Evolutionary conservation across 2,329 filamentous ascomycete species (phyloP).

Genomic region (Hyphodiscus sp.): DNA sequence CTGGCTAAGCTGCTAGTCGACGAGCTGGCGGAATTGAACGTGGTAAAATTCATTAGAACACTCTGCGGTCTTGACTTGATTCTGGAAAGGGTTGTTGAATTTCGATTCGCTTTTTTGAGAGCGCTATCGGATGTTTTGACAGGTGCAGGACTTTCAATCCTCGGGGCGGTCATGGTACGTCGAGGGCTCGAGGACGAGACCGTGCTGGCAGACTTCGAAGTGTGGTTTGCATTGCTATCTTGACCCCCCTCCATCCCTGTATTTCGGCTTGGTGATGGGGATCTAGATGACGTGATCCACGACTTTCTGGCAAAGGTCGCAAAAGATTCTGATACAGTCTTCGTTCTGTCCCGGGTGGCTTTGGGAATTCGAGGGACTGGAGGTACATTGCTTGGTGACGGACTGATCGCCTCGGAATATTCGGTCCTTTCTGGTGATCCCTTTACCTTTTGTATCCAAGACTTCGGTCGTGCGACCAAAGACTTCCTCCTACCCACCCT

Average conservation of each 20-base stretch:
- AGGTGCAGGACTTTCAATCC: slow-evolving; percentile 17
- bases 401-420: slow-evolving; percentile 11
- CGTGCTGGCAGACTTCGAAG: slow-evolving; percentile 7
- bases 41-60: slow-evolving; percentile 26
- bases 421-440: slow-evolving; percentile 25
- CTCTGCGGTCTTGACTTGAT: slow-evolving; percentile 25
- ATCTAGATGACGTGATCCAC: slow-evolving; percentile 41
- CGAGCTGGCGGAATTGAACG: slow-evolving; percentile 27
- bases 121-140: slow-evolving; percentile 16
- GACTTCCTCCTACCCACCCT: slow-evolving; percentile 28
- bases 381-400: slow-evolving; percentile 31
- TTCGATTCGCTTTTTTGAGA: slow-evolving; percentile 12
- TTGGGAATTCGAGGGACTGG: slow-evolving; percentile 26
- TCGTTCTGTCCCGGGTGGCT: slow-evolving; percentile 32
- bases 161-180: slow-evolving; percentile 11
- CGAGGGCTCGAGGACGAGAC: slow-evolving; percentile 8
- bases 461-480: slow-evolving; percentile 29
- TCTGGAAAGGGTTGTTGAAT: slow-evolving; percentile 20
- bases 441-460: slow-evolving; percentile 30
- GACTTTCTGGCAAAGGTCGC: slow-evolving; percentile 44
- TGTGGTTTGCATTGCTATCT: slow-evolving; percentile 11
- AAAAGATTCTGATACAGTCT: slow-evolving; percentile 43
- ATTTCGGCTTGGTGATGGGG: slow-evolving; percentile 36
- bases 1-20: slow-evolving; percentile 32
- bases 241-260: slow-evolving; percentile 15